Evolutionary conservation across 768 basidiomycete species (phyloP), one percentile per base, ranked within the genome.

Genomic region (Boletus reticulatus): DNA sequence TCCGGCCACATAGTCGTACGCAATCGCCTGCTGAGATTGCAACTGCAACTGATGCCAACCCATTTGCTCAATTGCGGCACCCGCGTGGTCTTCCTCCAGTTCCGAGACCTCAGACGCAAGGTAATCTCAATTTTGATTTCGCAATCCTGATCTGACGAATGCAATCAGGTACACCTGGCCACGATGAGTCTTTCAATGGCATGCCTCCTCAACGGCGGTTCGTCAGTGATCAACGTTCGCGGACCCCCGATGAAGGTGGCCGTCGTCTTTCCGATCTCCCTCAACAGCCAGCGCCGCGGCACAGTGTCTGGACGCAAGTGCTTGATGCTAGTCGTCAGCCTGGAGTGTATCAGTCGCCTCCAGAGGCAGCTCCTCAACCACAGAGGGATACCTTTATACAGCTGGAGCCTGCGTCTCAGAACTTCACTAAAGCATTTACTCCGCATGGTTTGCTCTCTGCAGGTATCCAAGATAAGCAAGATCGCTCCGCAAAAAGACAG

Each of bases 381-480:
- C 70, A 56, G 48, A 67, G 69, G 63, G 81, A 82, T 48, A 85
- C 84, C 8, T 88, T 88, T 65, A 84, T 95, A 51, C 89, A 90
- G 63, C 77, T 93, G 27, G 90, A 92, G 48, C 78, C 81, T 10
- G 70, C 84, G 6, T 78, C 84, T 1, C 83, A 87, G 52, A 82
- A 81, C 19, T 87, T 94, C 80, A 95, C 92, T 11, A 96, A 95
- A 67, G 94, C 94, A 1, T 97, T 98, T 67, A 89, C 92, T 0
- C 94, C 95, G 4, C 94, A 96, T 57, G 97, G 97, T 9, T 75
- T 99, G 16, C 84, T 99, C 39, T 94, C 94, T 55, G 93, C 94
- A 51, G 97, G 97, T 37, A 78, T 98, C 61, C 92, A 96, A 66
- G 95, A 98, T 69, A 93, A 93, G 70, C 88, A 95, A 69, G 94